Evolutionary conservation across 2,329 filamentous ascomycete genomes (phyloP), one percentile per base, ranked within the genome.

Genomic region (Trichoderma hamatum): DNA sequence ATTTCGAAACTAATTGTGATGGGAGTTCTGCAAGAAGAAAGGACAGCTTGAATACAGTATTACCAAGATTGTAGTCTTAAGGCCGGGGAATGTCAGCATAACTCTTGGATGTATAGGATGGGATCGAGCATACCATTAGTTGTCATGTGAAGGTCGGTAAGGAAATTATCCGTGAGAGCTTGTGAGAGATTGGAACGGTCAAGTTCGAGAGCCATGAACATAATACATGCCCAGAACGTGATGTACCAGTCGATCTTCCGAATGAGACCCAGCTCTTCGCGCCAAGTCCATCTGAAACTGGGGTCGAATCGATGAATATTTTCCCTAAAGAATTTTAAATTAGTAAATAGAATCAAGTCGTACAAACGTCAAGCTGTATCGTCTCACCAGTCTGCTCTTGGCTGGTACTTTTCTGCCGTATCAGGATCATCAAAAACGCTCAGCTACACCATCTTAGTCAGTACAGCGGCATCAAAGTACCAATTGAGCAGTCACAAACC

Each of bases 301-400:
- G 87, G 86, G 72, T 90, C 86, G 74, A 84, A 89, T 63, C 87
- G 81, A 75, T 89, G 87, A 10, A 81, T 77, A 3, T 86, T 86
- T 73, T 90, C 88, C 65, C 65, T 67, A 5, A 13, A 13, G n/a
- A 19, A 39, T 14, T 74, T 52, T 77, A 76, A 69, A 74, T 84
- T 69, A 84, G 19, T 54, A 19, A 19, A 11, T 13, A 9, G 32
- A 24, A 43, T 16, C 19, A 3, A 14, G 7, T 7, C 9, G 24
- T n/a, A 19, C 24, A 14, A 26, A 14, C n/a, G 14, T 14, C 26
- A 11, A 10, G 10, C 30, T 16, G 2, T 13, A 21, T 3, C 11
- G 19, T 7, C 60, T 65, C 54, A 74, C 75, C 74, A 76, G 54
- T 74, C 71, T 43, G 70, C 13, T 5, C 72, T 70, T 2, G 80